Percentiles rank a stretch among this genome's conserved stretches.
Evolutionary conservation across 2,329 filamentous ascomycete species (phyloP).

Genomic region (Fonsecaea pedrosoi): DNA sequence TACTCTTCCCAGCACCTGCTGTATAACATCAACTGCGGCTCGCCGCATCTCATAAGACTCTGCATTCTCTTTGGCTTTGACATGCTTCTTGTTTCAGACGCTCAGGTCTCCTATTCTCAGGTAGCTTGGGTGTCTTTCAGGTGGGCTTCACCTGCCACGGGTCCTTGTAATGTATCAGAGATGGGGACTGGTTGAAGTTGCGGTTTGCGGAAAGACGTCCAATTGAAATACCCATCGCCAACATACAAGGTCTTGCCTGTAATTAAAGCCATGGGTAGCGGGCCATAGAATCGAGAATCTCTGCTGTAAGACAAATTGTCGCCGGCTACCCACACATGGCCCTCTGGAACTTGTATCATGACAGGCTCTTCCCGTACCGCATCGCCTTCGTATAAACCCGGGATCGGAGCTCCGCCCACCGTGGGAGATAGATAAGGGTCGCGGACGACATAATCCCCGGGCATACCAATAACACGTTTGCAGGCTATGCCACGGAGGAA

Average conservation of each 20-base stretch:
- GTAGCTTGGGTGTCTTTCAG: conserved; percentile 12
- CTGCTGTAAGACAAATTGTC: conserved; percentile 85
- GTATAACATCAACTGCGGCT: conserved; percentile 21
- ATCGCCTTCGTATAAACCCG: conserved; percentile 32
- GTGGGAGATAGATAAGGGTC: conserved; percentile 44
- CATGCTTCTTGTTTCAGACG: background rate
- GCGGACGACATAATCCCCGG: conserved; percentile 62
- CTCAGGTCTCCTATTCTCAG: background rate
- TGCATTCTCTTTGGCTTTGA: background rate
- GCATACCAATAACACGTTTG: conserved; percentile 80
- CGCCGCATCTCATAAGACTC: conserved; percentile 7
- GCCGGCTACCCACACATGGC: conserved; percentile 89
- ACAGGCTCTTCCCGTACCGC: conserved; percentile 40
- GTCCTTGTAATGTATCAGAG: background rate
- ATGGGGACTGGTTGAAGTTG: conserved; percentile 21
- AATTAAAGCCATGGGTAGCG: conserved; percentile 82
- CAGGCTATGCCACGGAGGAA: conserved; percentile 67
- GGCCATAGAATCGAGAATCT: conserved; percentile 86
- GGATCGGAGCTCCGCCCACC: conserved; percentile 32
- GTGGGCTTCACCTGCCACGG: background rate
- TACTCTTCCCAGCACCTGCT: conserved; percentile 40
- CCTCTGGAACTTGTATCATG: conserved; percentile 72
- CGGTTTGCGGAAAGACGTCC: conserved; percentile 30
- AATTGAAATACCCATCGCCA: conserved; percentile 36
- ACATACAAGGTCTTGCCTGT: conserved; percentile 68